These are phyloP conservation scores for Phoma herbarum DNA, from an alignment of 2,329 filamentous ascomycete genomes.

Conservation along the genomic window DNA sequence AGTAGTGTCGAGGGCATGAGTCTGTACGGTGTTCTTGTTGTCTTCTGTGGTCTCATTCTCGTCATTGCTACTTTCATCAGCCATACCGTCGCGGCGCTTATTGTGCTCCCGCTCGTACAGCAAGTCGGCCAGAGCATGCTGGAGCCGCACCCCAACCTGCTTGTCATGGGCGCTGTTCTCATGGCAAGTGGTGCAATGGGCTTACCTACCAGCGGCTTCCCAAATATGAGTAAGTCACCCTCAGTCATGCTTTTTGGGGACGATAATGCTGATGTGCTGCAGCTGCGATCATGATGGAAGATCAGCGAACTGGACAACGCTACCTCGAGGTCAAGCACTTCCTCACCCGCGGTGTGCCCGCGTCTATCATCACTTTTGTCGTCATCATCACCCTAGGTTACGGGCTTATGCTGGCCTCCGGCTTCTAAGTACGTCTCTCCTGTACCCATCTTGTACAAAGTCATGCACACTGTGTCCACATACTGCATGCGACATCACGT, in stretches of 20 bases:
- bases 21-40: slow-evolving; percentile 84
- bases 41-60: slow-evolving; percentile 84
- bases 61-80: slow-evolving; percentile 98
- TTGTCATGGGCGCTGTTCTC: slow-evolving; percentile 93
- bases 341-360: slow-evolving; percentile 89
- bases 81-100: slow-evolving; percentile 94
- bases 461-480: slow-evolving; percentile 6
- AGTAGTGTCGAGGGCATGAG: slow-evolving; percentile 77
- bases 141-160: slow-evolving; percentile 88
- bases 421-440: slow-evolving; percentile 59
- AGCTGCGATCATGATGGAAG: slow-evolving; percentile 99
- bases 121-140: slow-evolving; percentile 85
- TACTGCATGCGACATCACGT: slow-evolving; percentile 16
- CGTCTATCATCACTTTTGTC: slow-evolving; percentile 79
- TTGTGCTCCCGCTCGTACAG: slow-evolving; percentile 89
- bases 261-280: slow-evolving; percentile 26
- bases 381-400: slow-evolving; percentile 92
- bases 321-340: slow-evolving; percentile 95
- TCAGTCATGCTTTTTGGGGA: not conserved
- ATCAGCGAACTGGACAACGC: slow-evolving; percentile 85
- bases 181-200: slow-evolving; percentile 99
- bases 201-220: slow-evolving; percentile 93
- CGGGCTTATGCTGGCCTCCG: slow-evolving; percentile 81
- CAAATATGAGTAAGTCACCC: slow-evolving; percentile 92
- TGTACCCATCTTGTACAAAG: slow-evolving; percentile 9